phyloP scores from a whole-genome alignment of 371 early-diverging fungal species.

The Mucor piriformis region DNA sequence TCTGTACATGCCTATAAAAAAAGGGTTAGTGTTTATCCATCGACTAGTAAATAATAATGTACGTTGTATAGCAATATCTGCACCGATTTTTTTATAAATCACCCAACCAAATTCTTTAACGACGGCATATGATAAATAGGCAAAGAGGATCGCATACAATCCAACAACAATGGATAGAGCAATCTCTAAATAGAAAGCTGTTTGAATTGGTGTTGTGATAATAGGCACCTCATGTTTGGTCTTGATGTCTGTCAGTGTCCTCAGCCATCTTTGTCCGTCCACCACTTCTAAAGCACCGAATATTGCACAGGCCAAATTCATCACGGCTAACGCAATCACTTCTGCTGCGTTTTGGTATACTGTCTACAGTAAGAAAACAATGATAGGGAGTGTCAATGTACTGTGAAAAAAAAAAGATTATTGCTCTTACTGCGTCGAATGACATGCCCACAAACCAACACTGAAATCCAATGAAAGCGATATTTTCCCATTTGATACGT shows the following conservation, averaged over 20 bases:
- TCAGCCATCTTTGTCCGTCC: conserved; percentile 40
- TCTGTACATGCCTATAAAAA: conserved; percentile 36
- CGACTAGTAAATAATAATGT: conserved; percentile 6
- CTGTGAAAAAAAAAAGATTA: not conserved
- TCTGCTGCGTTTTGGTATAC: conserved; percentile 47
- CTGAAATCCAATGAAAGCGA: conserved; percentile 50
- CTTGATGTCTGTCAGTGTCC: conserved; percentile 16
- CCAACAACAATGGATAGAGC: conserved; percentile 34
- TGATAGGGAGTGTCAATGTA: not conserved
- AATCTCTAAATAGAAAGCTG: conserved; percentile 45
- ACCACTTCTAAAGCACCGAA: conserved; percentile 44
- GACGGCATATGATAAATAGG: conserved; percentile 40
- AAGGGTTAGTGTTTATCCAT: not conserved
- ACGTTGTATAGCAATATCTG: conserved; percentile 49
- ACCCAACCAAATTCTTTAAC: conserved; percentile 52
- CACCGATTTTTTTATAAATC: conserved; percentile 56
- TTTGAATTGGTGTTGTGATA: conserved; percentile 24
- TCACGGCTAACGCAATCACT: conserved; percentile 39
- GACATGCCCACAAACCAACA: conserved; percentile 51
- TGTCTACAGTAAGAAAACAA: conserved; percentile 27
- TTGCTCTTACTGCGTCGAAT: conserved; percentile 47
- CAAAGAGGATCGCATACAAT: conserved; percentile 37
- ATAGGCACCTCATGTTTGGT: conserved; percentile 10
- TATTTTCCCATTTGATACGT: conserved; percentile 52
- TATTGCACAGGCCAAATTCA: conserved; percentile 43